These are phyloP conservation scores for Cryptococcus neoformans DNA, from an alignment of 1,284 basidiomycete species.

Conservation along the genomic window DNA sequence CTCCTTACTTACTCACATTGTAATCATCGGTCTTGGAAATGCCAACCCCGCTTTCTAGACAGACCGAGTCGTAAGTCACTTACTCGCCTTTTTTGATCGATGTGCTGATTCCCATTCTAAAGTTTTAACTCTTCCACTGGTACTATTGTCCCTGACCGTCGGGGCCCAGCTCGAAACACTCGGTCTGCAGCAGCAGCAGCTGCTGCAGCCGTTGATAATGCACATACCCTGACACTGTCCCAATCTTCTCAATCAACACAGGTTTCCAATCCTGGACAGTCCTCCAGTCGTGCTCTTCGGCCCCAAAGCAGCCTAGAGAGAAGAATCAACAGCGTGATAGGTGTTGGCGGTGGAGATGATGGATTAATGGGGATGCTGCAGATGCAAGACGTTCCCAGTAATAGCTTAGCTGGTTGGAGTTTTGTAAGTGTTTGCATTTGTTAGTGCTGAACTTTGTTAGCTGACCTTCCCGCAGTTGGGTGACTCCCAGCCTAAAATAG, in stretches of 20 bases:
- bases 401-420: constrained; percentile 6
- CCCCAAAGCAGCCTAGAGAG: constrained; percentile 8
- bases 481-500: not conserved
- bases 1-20: too few relatives aligned
- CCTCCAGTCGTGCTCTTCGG: constrained; percentile 1
- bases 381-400: constrained; percentile 7
- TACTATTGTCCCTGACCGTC: constrained; percentile 16
- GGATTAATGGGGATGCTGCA: constrained; percentile 19
- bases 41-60: not conserved
- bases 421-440: constrained; percentile 8
- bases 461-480: too few relatives aligned
- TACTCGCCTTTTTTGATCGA: not conserved
- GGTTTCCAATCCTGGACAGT: not conserved
- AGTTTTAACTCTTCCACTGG: constrained; percentile 23
- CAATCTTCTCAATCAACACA: not conserved
- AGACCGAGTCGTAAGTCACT: not conserved
- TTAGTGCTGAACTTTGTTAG: too few relatives aligned
- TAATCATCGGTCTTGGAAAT: not conserved
- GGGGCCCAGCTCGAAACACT: constrained; percentile 1
- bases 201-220: not conserved
- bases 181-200: not conserved
- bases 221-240: not conserved
- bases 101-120: not conserved
- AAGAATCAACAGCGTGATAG: constrained; percentile 9
- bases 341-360: constrained; percentile 13